Percentiles rank a stretch among this genome's conserved stretches.
Conservation (phyloP, 345 rosid species). For the Leavenworthia alabamica region DNA sequence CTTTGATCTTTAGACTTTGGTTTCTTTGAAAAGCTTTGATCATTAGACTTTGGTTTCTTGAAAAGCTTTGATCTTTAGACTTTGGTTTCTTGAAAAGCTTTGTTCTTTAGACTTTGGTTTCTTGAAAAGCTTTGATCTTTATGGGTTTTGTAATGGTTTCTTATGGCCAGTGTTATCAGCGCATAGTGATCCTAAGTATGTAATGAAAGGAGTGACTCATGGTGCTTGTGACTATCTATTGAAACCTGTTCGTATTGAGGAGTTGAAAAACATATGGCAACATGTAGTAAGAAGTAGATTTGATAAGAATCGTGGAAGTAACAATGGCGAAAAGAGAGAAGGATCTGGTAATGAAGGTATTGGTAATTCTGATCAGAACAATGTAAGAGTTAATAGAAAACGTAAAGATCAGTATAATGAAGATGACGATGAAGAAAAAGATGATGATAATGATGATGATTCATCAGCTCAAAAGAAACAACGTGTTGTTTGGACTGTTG, state of each 20-base stretch:
- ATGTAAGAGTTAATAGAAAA: conserved; percentile 50
- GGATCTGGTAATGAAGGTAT: conserved; percentile 31
- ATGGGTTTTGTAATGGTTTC: neutral
- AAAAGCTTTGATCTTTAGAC: neutral
- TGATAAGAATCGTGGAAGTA: conserved; percentile 36
- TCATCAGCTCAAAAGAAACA: conserved; percentile 70
- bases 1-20: no score
- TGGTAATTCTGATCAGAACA: conserved; percentile 43
- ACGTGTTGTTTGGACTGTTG: conserved; percentile 82
- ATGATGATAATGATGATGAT: conserved; percentile 62
- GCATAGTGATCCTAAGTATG: conserved; percentile 72
- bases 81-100: neutral
- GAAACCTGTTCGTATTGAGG: conserved; percentile 89
- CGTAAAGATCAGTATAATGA: conserved; percentile 65
- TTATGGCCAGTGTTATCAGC: conserved; percentile 72
- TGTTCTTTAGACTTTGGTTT: neutral
- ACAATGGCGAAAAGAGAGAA: conserved; percentile 38
- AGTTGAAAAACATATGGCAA: conserved; percentile 92
- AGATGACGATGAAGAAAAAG: conserved; percentile 61
- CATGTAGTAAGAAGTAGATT: conserved; percentile 71
- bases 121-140: neutral
- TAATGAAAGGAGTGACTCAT: conserved; percentile 83
- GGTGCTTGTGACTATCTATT: conserved; percentile 93
- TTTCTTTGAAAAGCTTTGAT: no score
- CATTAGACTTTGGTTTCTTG: no score